Evolutionary conservation across 1,139 yeast species (phyloP).

Genomic region (Hansenula anomala): DNA sequence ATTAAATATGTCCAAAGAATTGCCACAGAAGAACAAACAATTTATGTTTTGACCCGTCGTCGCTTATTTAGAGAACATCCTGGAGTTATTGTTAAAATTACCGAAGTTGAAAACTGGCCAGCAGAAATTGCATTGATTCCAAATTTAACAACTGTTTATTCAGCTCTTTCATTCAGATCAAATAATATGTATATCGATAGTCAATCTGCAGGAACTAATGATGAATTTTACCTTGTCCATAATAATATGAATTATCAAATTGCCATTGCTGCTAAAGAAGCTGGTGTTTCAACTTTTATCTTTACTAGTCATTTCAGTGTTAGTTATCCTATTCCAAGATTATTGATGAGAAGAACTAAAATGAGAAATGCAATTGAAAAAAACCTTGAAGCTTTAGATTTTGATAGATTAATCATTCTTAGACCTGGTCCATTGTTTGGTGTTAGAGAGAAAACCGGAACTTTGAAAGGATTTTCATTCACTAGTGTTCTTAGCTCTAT

Average conservation of each 20-base stretch:
- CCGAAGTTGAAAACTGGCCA: conserved; percentile 9
- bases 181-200: conserved; percentile 1
- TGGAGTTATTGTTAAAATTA: conserved; percentile 7
- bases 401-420: conserved; percentile 7
- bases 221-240: conserved; percentile 6
- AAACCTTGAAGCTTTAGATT: conserved; percentile 6
- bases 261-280: conserved; percentile 8
- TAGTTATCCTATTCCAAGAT: conserved; percentile 6
- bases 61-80: conserved; percentile 4
- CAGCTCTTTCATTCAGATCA: conserved; percentile 10
- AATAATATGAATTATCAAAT: conserved; percentile 11
- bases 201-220: not conserved
- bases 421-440: conserved; percentile 18
- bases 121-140: conserved; percentile 8
- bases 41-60: conserved; percentile 11
- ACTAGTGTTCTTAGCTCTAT: conserved; percentile 6
- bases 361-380: conserved; percentile 10
- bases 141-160: conserved; percentile 10
- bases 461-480: conserved; percentile 6
- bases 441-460: conserved; percentile 8
- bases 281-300: conserved; percentile 8
- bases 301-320: conserved; percentile 5
- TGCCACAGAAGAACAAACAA: conserved; percentile 3
- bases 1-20: conserved; percentile 7
- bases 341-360: conserved; percentile 6